Evolutionary conservation across 2,329 filamentous ascomycete genomes (phyloP), one percentile per base, ranked within the genome.

Genomic region (Ascochyta koolunga): DNA sequence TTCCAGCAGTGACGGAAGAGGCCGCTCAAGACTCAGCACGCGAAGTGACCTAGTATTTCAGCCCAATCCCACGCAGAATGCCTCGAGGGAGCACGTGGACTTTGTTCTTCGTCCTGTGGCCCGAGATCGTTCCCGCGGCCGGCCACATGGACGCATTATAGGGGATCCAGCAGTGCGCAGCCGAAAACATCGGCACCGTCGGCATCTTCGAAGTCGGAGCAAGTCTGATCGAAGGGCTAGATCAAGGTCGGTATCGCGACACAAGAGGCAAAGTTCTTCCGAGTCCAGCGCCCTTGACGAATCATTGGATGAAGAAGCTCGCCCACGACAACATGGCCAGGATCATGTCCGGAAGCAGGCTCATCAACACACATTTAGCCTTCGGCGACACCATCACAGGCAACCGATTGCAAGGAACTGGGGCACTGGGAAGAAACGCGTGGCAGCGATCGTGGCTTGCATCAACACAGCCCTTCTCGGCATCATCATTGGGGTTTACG

Each of bases 391-490:
- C 54, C 82, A 87, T 61, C 83, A 81, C 57, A 80, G 83, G 22
- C 83, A 87, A 54, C 85, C 87, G 0, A 86, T 91, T 64, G 88
- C 89, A 25, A 82, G 89, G 67, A 88, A 92, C 64, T 93, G 84
- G 90, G 85, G 83, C 11, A 79, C 81, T 7, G 70, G 76, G 18
- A 84, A 88, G 60, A 93, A 93, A 72, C 78, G 88, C 54, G 84
- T 89, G 56, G 83, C 86, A 21, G 89, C 90, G 3, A 74, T 80
- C 3, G 83, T 91, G 53, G 86, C 88, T 9, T 93, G 90, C 67
- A 77, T 88, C 60, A 91, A 89, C 62, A 91, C 89, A 5, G 85
- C 87, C 13, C 77, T 91, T 48, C 80, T 92, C 39, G 89, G 89
- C 0, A 77, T 89, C 22, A 78, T 91, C 19, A 78, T 90, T 52